Conservation (phyloP, 129 eudicot species). For the Centaurea solstitialis region DNA sequence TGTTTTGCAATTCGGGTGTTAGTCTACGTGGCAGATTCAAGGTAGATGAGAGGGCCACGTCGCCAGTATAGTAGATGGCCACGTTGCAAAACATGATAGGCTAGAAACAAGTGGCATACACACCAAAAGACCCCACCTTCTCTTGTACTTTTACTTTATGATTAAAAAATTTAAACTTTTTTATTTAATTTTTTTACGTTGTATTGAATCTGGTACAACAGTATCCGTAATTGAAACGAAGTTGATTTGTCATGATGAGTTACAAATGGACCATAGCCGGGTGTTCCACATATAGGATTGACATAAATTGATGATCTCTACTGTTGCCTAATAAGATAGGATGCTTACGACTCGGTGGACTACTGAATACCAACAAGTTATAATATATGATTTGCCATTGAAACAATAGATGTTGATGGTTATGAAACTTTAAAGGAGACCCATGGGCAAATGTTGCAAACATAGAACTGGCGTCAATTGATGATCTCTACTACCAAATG, state of each 20-base stretch:
- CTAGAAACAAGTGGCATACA: background rate
- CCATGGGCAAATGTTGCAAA: background rate
- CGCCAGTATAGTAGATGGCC: background rate
- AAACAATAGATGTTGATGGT: background rate
- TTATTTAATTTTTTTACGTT: too few relatives aligned
- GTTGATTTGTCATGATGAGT: background rate
- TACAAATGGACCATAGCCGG: background rate
- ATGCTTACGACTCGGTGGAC: background rate
- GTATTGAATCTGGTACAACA: background rate
- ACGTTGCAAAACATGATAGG: slow-evolving; percentile 1
- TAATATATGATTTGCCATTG: background rate
- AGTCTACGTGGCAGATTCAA: slow-evolving; percentile 19
- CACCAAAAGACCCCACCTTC: background rate
- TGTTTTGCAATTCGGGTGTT: background rate
- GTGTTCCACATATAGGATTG: background rate
- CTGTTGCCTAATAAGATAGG: background rate
- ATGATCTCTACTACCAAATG: background rate
- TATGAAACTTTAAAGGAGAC: background rate
- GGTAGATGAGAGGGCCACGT: slow-evolving; percentile 27
- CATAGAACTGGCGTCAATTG: background rate
- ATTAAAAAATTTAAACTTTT: background rate
- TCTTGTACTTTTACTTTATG: background rate
- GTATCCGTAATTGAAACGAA: background rate
- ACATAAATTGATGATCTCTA: background rate
- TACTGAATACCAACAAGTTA: background rate